Evolutionary conservation across 495 filamentous ascomycete genomes (phyloP), one percentile per base, ranked within the genome.

Genomic region (Cairneyella variabilis): DNA sequence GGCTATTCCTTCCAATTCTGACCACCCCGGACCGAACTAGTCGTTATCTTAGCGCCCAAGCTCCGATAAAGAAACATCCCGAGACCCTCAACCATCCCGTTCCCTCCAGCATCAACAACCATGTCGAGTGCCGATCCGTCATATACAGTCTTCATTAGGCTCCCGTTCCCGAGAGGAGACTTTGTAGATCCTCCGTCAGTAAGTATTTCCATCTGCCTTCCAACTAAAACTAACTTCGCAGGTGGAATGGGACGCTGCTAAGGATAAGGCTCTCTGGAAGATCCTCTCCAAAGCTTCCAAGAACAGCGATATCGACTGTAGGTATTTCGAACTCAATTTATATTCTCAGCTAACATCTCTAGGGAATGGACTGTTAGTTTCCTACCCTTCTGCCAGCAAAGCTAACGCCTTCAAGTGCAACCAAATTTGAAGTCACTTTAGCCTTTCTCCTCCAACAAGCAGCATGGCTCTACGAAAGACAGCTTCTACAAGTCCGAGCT

Each of bases 401-500:
- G 32, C 51, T 59, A 47, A 61, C 41, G 11, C 26, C 17, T 6
- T 8, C 9, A 54, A 88, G 84, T 41, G 80, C 84, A 18, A 68
- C 75, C 22, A 70, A 73, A 34, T 86, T 88, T 66, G 71, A 86
- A 46, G 93, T 97, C 32, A 84, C 88, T 11, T 79, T 91, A 22
- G 78, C 90, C 21, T 98, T 97, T 65, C 73, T 98, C 7, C 82
- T 96, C 4, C 91, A 97, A 66, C 90, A 97, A 67, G 90, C 89
- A 55, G 89, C 89, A 70, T 97, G 91, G 85, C 83, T 97, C 2
- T 95, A 95, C 61, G 91, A 98, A 69, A 82, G 87, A 38, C 90
- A 97, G 68, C 75, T 95, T 6, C 85, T 86, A 0, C 87, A 96
- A 65, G 87, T 96, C 30, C 82, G 88, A 58, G 90, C 89, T 6